Conservation (phyloP, 306 rosid genomes). For the Acacia crassicarpa region DNA sequence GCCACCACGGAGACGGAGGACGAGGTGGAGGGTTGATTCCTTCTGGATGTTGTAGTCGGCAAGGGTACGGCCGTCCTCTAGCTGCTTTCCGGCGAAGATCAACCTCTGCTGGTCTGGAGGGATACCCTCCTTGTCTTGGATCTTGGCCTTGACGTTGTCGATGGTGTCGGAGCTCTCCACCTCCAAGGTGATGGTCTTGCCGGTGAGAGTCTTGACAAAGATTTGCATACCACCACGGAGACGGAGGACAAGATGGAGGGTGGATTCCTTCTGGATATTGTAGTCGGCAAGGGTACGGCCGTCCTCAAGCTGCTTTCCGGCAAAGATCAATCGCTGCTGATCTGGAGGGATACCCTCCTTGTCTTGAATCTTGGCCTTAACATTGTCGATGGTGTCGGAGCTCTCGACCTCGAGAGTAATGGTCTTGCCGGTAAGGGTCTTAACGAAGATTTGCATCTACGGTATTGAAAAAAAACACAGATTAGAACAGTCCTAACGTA, state of each 20-base stretch:
- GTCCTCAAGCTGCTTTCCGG: constrained; percentile 73
- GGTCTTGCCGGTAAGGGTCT: constrained; percentile 78
- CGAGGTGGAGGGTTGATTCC: constrained; percentile 71
- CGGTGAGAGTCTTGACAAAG: constrained; percentile 68
- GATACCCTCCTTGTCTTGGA: constrained; percentile 78
- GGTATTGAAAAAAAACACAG: not conserved
- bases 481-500: not conserved
- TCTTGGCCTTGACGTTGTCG: constrained; percentile 70
- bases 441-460: constrained; percentile 71
- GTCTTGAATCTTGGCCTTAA: constrained; percentile 73
- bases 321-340: constrained; percentile 69
- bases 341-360: constrained; percentile 81
- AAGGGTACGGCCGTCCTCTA: constrained; percentile 64
- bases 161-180: constrained; percentile 70
- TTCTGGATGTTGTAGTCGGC: constrained; percentile 80
- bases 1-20: constrained; percentile 75
- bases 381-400: constrained; percentile 72
- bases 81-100: constrained; percentile 74
- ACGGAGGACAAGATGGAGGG: constrained; percentile 70
- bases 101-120: constrained; percentile 76
- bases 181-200: constrained; percentile 72
- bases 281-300: constrained; percentile 73
- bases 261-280: constrained; percentile 74
- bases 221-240: constrained; percentile 84
- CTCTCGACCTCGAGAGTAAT: constrained; percentile 69